Base-by-base conservation (phyloP, 495 filamentous ascomycete species). In the Hypoxylon crocopeplum region DNA sequence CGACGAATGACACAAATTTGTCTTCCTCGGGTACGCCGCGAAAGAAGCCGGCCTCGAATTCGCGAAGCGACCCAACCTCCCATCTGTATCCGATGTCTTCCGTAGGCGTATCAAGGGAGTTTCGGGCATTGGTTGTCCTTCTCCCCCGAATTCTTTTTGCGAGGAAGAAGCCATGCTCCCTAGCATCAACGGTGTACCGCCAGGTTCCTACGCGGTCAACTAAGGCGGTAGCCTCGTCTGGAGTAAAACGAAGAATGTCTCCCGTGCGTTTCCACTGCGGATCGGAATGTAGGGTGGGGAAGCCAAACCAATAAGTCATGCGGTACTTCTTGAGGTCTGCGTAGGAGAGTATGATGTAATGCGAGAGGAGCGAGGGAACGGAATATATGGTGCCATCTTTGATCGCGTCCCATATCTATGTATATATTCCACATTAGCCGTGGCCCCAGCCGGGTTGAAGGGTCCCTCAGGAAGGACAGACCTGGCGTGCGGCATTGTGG, bases 251-350 rank as follows among this genome's bases (percentile, higher is more conserved):
- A 19, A 76, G 75, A 13, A 85, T 73, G 7, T 75, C 68, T 25
- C 70, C 72, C 1, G 62, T 67, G 21, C 72, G 73, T 57, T 83
- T 84, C 94, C 94, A 98, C 13, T 81, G 76, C 7, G 91, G 89
- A 49, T 92, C 86, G 0, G 95, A 93, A 73, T 92, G 91, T 19
- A 98, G 79, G 37, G 94, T 91, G 12, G 94, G 94, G 68, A 94
- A 98, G 1, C 85, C 94, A 71, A 97, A 97, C 84, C 93, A 93
- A 72, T 97, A 96, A 20, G 86, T 88, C 64, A 98, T 97, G 48
- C 83, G 88, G 75, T 97, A 97, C 68, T 92, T 96, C 75, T 98
- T 98, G 17, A 98, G 79, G 70, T 98, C 91, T 38, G 94, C 93
- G 71, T 91, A 98, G n/a, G 90, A 96, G 38, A 97, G 84, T 34